Evolutionary conservation across 2,329 filamentous ascomycete species (phyloP).

Genomic region (Diplodia corticola): DNA sequence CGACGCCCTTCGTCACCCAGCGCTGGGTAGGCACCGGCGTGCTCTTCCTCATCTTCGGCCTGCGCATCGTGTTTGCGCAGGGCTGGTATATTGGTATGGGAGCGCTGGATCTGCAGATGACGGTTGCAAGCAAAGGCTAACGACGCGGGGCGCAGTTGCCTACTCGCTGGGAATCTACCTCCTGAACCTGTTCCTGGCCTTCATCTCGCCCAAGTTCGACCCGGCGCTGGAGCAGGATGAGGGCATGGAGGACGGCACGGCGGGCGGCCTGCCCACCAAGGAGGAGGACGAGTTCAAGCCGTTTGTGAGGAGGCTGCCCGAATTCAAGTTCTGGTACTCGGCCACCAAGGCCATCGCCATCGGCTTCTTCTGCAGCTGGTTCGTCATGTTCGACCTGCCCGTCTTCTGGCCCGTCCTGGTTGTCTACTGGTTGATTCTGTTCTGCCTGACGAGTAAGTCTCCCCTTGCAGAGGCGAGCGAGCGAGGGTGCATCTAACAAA

Average conservation of each 20-base stretch:
- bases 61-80: conserved; percentile 87
- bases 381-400: conserved; percentile 90
- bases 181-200: conserved; percentile 97
- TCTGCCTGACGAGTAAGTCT: conserved; percentile 85
- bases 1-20: conserved; percentile 84
- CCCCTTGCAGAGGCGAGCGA: background rate
- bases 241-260: conserved; percentile 86
- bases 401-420: conserved; percentile 99
- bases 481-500: conserved; percentile 20
- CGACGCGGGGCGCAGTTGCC: conserved; percentile 62
- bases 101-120: background rate
- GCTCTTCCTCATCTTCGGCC: conserved; percentile 76
- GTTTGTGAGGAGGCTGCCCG: conserved; percentile 91
- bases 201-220: conserved; percentile 98
- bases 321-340: conserved; percentile 99
- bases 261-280: conserved; percentile 84
- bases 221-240: conserved; percentile 93
- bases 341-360: conserved; percentile 85
- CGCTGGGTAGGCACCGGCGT: conserved; percentile 84
- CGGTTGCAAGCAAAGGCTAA: background rate
- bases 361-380: conserved; percentile 87
- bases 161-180: conserved; percentile 99
- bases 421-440: conserved; percentile 98
- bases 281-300: conserved; percentile 97
- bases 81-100: conserved; percentile 95